phyloP scores from a whole-genome alignment of 345 rosid species.

The Salix viminalis region DNA sequence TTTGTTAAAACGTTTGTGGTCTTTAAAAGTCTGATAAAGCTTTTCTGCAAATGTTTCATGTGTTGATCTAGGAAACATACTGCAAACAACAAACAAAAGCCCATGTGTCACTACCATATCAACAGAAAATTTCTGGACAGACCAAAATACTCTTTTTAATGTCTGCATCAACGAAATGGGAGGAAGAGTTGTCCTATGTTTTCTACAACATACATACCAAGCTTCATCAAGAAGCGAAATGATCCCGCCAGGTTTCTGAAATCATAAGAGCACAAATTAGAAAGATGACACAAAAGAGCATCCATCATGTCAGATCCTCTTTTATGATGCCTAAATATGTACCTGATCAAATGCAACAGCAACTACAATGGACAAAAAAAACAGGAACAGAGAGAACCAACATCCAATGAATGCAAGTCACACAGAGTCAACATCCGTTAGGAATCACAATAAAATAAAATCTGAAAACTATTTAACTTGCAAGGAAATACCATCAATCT shows the following conservation, averaged over 20 bases:
- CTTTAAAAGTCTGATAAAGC: slow-evolving; percentile 92
- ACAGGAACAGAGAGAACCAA: background rate
- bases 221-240: slow-evolving; percentile 98
- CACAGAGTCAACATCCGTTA: background rate
- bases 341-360: background rate
- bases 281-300: slow-evolving; percentile 7
- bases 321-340: background rate
- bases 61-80: slow-evolving; percentile 99
- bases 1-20: slow-evolving; percentile 84
- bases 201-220: slow-evolving; percentile 54
- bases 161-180: background rate
- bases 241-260: slow-evolving; percentile 98
- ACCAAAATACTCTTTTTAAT: background rate
- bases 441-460: background rate
- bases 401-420: background rate
- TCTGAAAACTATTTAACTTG: background rate
- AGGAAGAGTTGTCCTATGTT: background rate
- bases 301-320: background rate
- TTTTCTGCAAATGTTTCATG: slow-evolving; percentile 96
- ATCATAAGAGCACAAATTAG: slow-evolving; percentile 29
- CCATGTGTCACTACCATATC: slow-evolving; percentile 8
- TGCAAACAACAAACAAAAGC: slow-evolving; percentile 32
- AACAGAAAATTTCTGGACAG: background rate
- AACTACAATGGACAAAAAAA: background rate
- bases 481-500: background rate